phyloP scores from a whole-genome alignment of 345 rosid species.

The Syzygium grande region DNA sequence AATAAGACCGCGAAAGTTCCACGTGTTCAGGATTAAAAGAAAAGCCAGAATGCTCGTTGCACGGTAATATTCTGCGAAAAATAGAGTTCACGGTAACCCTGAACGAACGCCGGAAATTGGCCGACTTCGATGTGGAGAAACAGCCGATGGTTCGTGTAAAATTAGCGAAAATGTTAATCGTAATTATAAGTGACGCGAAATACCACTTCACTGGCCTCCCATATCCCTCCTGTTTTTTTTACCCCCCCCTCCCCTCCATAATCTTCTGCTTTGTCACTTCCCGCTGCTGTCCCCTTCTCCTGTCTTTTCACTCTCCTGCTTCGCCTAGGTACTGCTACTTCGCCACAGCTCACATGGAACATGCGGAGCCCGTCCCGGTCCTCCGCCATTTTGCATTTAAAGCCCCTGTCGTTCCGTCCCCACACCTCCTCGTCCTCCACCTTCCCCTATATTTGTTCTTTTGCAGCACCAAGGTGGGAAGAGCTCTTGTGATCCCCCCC shows the following conservation, averaged over 20 bases:
- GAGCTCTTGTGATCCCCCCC: neutral
- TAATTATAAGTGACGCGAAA: rapidly evolving
- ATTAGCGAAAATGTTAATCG: neutral
- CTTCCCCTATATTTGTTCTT: no score
- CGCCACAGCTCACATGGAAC: neutral
- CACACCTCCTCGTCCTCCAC: no score
- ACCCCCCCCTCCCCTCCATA: no score
- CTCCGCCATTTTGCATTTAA: neutral
- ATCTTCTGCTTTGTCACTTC: neutral
- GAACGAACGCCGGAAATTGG: no score
- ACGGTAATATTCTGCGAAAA: neutral
- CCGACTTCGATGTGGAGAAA: no score
- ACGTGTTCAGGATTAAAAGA: neutral
- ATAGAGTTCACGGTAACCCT: no score
- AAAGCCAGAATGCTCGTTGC: neutral
- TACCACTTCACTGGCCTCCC: neutral
- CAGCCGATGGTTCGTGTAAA: neutral
- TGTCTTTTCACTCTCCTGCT: neutral
- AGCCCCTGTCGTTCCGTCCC: neutral
- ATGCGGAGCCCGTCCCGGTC: neutral
- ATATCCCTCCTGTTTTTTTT: no score
- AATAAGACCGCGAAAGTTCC: neutral
- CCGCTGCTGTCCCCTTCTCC: neutral
- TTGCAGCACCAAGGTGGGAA: neutral
- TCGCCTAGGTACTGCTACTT: neutral